Percentiles rank a stretch among this genome's conserved stretches.
Evolutionary conservation across 139 green algal genomes (phyloP).

Genomic region (Chlorokybus atmophyticus): DNA sequence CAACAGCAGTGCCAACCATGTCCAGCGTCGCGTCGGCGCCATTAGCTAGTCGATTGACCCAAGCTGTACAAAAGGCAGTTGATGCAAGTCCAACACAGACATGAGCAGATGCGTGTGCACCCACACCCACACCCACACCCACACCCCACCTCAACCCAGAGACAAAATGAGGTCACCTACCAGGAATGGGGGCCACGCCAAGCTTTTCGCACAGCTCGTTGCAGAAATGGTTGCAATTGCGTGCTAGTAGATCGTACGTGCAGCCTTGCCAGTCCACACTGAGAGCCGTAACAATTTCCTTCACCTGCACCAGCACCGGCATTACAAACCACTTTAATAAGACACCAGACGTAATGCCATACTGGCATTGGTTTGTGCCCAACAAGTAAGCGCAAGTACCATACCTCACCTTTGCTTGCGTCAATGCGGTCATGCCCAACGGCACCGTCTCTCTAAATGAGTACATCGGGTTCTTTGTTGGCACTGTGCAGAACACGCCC

Average conservation of each 20-base stretch:
- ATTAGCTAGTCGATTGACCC: slow-evolving; percentile 47
- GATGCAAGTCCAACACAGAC: too few species aligned
- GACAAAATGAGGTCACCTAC: too few species aligned
- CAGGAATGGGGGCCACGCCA: slow-evolving; percentile 17
- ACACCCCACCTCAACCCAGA: too few species aligned
- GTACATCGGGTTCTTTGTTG: slow-evolving; percentile 47
- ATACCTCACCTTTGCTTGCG: slow-evolving; percentile 10
- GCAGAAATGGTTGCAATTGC: slow-evolving; percentile 71
- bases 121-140: too few species aligned
- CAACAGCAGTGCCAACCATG: neutral
- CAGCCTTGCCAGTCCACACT: slow-evolving; percentile 34
- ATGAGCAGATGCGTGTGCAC: too few species aligned
- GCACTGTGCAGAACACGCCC: slow-evolving; percentile 44
- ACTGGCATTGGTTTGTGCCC: too few species aligned
- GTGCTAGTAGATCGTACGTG: slow-evolving; percentile 50
- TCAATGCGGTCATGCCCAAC: slow-evolving; percentile 39
- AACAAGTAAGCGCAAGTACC: neutral
- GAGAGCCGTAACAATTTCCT: slow-evolving; percentile 28
- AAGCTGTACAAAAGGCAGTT: slow-evolving; percentile 19
- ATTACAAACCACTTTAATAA: slow-evolving; percentile 1
- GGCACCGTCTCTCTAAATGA: slow-evolving; percentile 44
- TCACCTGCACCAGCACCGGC: slow-evolving; percentile 4
- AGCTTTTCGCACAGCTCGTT: slow-evolving; percentile 42
- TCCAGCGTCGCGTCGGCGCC: slow-evolving; percentile 31
- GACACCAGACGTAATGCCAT: neutral